These are phyloP conservation scores for Fusarium sp. DNA, from an alignment of 2,329 filamentous ascomycete species.

Conservation along the genomic window DNA sequence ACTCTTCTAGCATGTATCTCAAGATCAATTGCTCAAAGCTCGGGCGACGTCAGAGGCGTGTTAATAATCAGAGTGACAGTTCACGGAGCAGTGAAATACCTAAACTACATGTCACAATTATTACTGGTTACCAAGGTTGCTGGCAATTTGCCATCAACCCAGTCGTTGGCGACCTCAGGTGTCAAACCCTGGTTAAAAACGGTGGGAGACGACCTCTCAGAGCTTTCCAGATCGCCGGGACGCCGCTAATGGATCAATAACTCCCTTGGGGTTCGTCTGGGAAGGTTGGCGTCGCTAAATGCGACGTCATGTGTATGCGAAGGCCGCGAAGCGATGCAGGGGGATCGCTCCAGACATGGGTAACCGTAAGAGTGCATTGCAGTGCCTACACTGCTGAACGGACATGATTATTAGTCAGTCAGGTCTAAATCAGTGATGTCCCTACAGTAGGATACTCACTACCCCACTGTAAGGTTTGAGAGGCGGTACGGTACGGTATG, in stretches of 20 bases:
- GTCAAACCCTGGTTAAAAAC: conserved; percentile 30
- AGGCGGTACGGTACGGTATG: not conserved
- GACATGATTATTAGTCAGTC: not conserved
- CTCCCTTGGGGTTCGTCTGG: conserved; percentile 6
- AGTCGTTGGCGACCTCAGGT: conserved; percentile 13
- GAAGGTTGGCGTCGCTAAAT: conserved; percentile 33
- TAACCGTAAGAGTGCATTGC: not conserved
- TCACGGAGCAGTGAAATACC: not conserved
- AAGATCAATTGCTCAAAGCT: conserved; percentile 5
- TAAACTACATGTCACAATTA: conserved; percentile 4
- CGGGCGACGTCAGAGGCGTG: conserved; percentile 39
- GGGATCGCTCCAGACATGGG: not conserved
- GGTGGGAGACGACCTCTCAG: conserved; percentile 32
- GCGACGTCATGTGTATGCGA: conserved; percentile 29
- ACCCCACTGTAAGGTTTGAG: not conserved
- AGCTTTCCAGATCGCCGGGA: conserved; percentile 46
- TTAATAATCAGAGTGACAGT: conserved; percentile 6
- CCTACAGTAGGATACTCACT: not conserved
- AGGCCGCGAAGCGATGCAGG: conserved; percentile 21
- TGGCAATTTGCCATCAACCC: conserved; percentile 24
- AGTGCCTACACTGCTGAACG: not conserved
- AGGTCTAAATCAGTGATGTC: not conserved
- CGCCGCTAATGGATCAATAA: conserved; percentile 43
- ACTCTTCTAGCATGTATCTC: conserved; percentile 30
- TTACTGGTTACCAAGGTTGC: conserved; percentile 15